phyloP scores from a whole-genome alignment of 179 eudicot species.

The Amaranthus tricolor region DNA sequence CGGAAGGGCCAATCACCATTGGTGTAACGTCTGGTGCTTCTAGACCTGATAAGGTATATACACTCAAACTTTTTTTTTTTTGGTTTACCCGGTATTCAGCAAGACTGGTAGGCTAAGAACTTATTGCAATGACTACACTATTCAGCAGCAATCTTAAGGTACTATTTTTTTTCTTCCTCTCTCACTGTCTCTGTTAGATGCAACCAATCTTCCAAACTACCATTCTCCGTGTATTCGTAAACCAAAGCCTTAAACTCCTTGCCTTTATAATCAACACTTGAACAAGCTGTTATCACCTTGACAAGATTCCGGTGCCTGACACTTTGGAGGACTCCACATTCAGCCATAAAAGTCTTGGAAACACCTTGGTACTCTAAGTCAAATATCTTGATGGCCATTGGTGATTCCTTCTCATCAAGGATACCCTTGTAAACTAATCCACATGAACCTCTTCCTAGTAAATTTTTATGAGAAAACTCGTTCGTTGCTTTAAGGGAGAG shows the following conservation, averaged over 20 bases:
- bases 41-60: constrained; percentile 92
- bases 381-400: constrained; percentile 23
- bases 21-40: constrained; percentile 97
- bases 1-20: constrained; percentile 85
- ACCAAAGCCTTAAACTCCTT: constrained; percentile 31
- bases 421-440: constrained; percentile 31
- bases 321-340: constrained; percentile 23
- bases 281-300: constrained; percentile 22
- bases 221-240: constrained; percentile 18
- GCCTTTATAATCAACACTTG: constrained; percentile 23
- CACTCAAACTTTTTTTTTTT: not conserved
- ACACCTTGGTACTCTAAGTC: constrained; percentile 12
- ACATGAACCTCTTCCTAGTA: constrained; percentile 18
- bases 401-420: constrained; percentile 10
- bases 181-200: not conserved
- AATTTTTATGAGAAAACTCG: constrained; percentile 14
- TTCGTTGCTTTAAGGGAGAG: constrained; percentile 25
- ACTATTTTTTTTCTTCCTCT: not conserved
- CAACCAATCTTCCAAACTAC: constrained; percentile 22
- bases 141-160: not conserved
- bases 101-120: not conserved
- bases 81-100: not conserved
- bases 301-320: constrained; percentile 26
- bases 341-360: constrained; percentile 21
- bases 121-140: not conserved